A percentile compares a stretch with the other conserved stretches of the same genome.
Conservation (phyloP, 306 rosid genomes). For the Cicer pinnatifidum region DNA sequence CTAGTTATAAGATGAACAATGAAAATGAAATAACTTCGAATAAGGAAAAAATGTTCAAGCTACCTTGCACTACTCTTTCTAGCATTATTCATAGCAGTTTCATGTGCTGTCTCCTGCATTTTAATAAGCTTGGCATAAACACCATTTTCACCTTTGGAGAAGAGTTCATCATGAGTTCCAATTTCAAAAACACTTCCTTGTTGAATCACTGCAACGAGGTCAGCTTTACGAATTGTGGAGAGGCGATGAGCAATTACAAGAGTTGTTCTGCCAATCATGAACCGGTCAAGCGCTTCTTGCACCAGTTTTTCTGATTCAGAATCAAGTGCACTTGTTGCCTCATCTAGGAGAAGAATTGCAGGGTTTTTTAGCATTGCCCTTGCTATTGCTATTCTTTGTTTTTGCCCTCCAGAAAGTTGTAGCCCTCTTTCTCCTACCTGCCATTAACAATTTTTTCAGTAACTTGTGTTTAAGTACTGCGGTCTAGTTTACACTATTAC, state of each 20-base stretch:
- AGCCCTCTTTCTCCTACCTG: constrained; percentile 98
- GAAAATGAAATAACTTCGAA: not conserved
- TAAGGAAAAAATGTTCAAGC: constrained; percentile 29
- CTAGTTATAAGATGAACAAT: constrained; percentile 6
- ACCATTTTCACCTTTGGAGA: constrained; percentile 87
- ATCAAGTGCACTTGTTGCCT: constrained; percentile 98
- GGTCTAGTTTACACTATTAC: too few relatives aligned
- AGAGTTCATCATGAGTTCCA: constrained; percentile 93
- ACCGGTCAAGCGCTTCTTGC: constrained; percentile 97
- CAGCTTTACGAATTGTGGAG: constrained; percentile 96
- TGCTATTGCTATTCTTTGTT: constrained; percentile 98
- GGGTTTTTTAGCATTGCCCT: constrained; percentile 99
- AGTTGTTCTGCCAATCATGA: constrained; percentile 97
- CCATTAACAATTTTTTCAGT: constrained; percentile 43
- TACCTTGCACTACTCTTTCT: constrained; percentile 99
- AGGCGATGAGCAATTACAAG: constrained; percentile 98
- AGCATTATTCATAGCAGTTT: constrained; percentile 87
- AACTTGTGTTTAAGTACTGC: too few relatives aligned
- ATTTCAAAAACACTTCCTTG: constrained; percentile 92
- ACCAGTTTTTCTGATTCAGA: constrained; percentile 97
- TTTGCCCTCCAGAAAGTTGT: constrained; percentile 99
- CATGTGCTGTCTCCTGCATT: constrained; percentile 93
- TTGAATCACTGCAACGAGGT: constrained; percentile 94
- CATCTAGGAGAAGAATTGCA: constrained; percentile 89
- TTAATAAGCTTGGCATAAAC: constrained; percentile 89